Evolutionary conservation across 495 filamentous ascomycete species (phyloP).

Genomic region (Neurospora discreta): DNA sequence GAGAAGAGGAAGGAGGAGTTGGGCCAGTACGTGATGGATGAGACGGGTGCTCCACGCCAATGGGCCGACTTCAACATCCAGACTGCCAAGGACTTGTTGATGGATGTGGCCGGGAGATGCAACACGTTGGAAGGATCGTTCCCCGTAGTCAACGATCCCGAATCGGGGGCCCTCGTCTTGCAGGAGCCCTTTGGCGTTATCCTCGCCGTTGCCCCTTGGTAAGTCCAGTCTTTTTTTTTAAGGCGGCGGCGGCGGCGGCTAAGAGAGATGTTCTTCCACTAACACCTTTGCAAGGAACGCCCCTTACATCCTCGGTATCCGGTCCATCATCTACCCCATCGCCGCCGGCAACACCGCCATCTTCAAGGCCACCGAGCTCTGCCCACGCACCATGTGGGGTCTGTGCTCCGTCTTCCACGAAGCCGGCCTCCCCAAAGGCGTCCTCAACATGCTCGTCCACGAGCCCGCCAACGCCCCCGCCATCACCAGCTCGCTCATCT

Average conservation of each 20-base stretch:
- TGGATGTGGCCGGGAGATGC: slow-evolving; percentile 62
- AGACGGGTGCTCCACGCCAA: slow-evolving; percentile 48
- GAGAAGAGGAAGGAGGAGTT: slow-evolving; percentile 52
- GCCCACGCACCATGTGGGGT: slow-evolving; percentile 64
- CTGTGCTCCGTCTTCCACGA: slow-evolving; percentile 59
- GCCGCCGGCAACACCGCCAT: slow-evolving; percentile 62
- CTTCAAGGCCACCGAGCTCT: slow-evolving; percentile 54
- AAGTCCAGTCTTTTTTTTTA: slow-evolving; percentile 13
- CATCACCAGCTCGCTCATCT: slow-evolving; percentile 47
- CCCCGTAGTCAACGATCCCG: slow-evolving; percentile 43
- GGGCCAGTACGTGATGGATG: slow-evolving; percentile 48
- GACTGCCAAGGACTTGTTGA: slow-evolving; percentile 46
- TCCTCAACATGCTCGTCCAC: slow-evolving; percentile 48
- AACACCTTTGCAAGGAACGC: slow-evolving; percentile 47
- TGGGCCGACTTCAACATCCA: slow-evolving; percentile 56
- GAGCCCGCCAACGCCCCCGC: slow-evolving; percentile 38
- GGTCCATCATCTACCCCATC: slow-evolving; percentile 62
- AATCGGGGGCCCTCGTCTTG: slow-evolving; percentile 54
- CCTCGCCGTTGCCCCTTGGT: slow-evolving; percentile 79
- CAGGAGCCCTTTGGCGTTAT: slow-evolving; percentile 77
- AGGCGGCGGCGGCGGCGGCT: no score
- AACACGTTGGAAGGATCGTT: slow-evolving; percentile 48
- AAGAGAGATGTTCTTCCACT: slow-evolving; percentile 2
- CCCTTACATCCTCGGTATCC: slow-evolving; percentile 57
- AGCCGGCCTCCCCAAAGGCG: slow-evolving; percentile 56